Conservation (phyloP, 2,329 filamentous ascomycete genomes). For the Clarireedia monteithiana region DNA sequence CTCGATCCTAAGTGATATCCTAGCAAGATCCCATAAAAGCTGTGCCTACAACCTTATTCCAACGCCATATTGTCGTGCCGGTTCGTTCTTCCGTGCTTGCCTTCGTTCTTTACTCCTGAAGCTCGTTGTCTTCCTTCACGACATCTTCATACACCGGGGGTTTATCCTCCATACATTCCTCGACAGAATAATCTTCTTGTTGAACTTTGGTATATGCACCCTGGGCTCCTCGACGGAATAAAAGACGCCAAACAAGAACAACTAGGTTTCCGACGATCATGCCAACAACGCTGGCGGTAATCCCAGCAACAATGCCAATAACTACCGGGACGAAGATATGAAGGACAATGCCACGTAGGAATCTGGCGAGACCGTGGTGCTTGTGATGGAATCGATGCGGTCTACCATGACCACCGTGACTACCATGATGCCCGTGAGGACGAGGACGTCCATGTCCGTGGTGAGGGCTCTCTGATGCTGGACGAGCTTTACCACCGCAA, state of each 20-base stretch:
- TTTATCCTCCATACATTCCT: slow-evolving; percentile 18
- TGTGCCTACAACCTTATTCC: not conserved
- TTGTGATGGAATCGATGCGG: slow-evolving; percentile 29
- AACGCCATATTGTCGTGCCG: not conserved
- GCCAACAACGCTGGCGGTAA: slow-evolving; percentile 58
- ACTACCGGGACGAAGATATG: slow-evolving; percentile 61
- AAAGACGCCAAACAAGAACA: slow-evolving; percentile 49
- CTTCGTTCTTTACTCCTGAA: not conserved
- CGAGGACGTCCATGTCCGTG: slow-evolving; percentile 9
- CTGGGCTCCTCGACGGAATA: slow-evolving; percentile 38
- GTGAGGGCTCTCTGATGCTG: slow-evolving; percentile 14
- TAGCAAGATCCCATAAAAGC: not conserved
- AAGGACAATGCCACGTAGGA: slow-evolving; percentile 48
- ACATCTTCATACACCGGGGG: slow-evolving; percentile 26
- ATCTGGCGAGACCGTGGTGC: slow-evolving; percentile 36
- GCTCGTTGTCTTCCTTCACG: slow-evolving; percentile 17
- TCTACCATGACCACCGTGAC: slow-evolving; percentile 17
- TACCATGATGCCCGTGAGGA: slow-evolving; percentile 21
- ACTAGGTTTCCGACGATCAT: slow-evolving; percentile 58
- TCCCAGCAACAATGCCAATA: slow-evolving; percentile 60
- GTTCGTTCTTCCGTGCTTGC: not conserved
- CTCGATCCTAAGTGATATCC: not conserved
- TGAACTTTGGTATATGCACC: slow-evolving; percentile 16
- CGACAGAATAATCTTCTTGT: slow-evolving; percentile 15
- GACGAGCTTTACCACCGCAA: slow-evolving; percentile 17